Base-by-base conservation (phyloP, 1,139 yeast species). In the Lodderomyces orthopsilosis region DNA sequence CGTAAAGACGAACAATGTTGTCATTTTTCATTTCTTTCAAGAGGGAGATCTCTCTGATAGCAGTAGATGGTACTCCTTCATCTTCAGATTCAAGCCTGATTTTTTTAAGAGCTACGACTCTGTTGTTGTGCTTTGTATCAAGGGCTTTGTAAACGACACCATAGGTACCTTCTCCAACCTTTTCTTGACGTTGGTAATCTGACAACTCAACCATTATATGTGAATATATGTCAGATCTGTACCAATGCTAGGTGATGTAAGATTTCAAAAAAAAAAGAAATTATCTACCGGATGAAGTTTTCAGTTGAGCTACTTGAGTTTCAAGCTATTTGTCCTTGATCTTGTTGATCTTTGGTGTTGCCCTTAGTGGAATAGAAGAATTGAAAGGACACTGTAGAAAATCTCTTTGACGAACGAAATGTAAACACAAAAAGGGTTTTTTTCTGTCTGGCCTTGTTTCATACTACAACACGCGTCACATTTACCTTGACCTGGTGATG, bases 11-110 rank as follows among this genome's bases (percentile, higher is more conserved):
- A 33, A 93, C 97, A 51, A 93, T 91, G 65, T 91, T 90, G 55
- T 87, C 95, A 64, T 93, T 95, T 50, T 88, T 79, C 76, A 93
- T 79, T 65, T 94, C 98, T 65, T 93, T 93, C 55, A 93, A 74
- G 40, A 94, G 75, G 1, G 98, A 91, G 54, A 93, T 93, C 64
- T 93, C 99, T 53, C 99, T 78, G 50, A 93, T 93, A 2, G 99
- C 98, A 0, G 99, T 94, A 15, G 96, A 88, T 5, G 98, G 98
- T 28, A 93, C 98, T 35, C 99, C 99, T 66, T 93, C 98, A 65
- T 91, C 98, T 65, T 94, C 98, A 38, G 95, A 89, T 61, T 94
- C 99, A 45, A 94, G 74, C 47, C 98, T 79, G 63, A 93, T 93
- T 67, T 93, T 93, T 65, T 93, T 93, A 55, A 94, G 71, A 0